Base-by-base conservation (phyloP, 345 rosid species). In the Excoecaria cochinchinensis region DNA sequence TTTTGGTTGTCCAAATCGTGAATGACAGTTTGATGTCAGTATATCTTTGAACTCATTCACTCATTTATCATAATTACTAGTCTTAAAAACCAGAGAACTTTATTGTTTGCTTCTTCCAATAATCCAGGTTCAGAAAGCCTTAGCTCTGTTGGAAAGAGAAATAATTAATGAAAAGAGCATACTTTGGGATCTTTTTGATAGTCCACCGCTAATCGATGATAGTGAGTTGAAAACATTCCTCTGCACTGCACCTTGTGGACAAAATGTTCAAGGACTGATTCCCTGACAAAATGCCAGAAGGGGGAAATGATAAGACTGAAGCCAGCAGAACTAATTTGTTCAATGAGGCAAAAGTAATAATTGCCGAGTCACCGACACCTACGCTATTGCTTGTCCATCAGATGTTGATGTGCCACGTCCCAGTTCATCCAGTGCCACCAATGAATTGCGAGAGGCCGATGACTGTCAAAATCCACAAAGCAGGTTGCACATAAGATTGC, bases 301-400 rank as follows among this genome's bases (percentile, higher is more conserved):
- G 36, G 61, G 70, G 4, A 38, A 50, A 52, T n/a, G 67, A 14
- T 21, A 21, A 59, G 55, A 24, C 44, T 39, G 51, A n/a, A 65
- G 24, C 56, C 38, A 56, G 53, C 22, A 66, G 21, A 46, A 58
- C 0, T 3, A 71, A 61, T 60, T 55, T 13, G 21, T 11, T 9
- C 17, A 39, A 67, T 59, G 53, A 10, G 50, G 56, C 31, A 38
- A 52, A 58, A 40, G 4, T 24, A 19, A 76, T 38, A 19, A 57
- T 65, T 74, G 31, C 22, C 25, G 60, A 42, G 57, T 21, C 42
- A 51, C 39, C 17, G 67, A 60, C 56, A 82, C 90, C 55, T 87
- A 95, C 98, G 99, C 99, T 84, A 95, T 95, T 81, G 99, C 99
- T 85, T 95, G 98, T 76, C 99, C 99, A 85, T 95, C 99, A 67